Percentiles rank a stretch among this genome's conserved stretches.
These are phyloP conservation scores for Stipa capillata DNA, from an alignment of 176 grass and related monocot genomes.

Conservation along the genomic window DNA sequence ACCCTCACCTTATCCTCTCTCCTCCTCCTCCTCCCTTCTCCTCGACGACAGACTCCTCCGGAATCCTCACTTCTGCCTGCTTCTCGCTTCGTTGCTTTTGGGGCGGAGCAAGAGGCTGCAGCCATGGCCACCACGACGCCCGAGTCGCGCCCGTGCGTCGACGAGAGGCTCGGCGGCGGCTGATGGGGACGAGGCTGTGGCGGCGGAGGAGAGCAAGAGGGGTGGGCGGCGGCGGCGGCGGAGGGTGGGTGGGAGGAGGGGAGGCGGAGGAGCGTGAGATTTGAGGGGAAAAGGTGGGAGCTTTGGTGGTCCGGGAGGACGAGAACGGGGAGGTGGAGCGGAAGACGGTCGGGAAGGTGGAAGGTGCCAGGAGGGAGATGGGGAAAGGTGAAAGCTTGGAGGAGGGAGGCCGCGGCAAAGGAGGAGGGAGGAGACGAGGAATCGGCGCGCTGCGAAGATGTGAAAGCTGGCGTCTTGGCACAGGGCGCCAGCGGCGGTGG, in stretches of 20 bases:
- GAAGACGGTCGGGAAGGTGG: neutral
- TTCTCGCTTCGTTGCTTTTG: slow-evolving; percentile 14
- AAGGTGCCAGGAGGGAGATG: neutral
- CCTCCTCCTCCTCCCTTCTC: neutral
- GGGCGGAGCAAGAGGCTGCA: slow-evolving; percentile 17
- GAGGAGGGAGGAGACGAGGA: neutral
- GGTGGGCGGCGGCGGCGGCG: neutral
- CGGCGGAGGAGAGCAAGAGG: neutral
- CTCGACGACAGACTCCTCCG: neutral
- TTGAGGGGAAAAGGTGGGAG: neutral
- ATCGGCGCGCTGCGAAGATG: neutral
- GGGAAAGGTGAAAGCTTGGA: neutral
- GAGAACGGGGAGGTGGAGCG: neutral
- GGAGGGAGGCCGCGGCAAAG: neutral
- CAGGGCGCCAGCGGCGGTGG: neutral
- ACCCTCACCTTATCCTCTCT: slow-evolving; percentile 47
- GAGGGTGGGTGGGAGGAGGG: neutral
- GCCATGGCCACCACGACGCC: slow-evolving; percentile 27
- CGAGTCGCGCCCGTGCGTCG: neutral
- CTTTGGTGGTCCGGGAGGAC: neutral
- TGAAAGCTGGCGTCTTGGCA: neutral
- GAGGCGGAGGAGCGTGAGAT: neutral
- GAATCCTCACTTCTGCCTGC: neutral
- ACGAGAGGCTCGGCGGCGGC: neutral
- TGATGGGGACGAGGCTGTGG: neutral